Base-by-base conservation (phyloP, 305 asterid species). In the Andrographis paniculata region DNA sequence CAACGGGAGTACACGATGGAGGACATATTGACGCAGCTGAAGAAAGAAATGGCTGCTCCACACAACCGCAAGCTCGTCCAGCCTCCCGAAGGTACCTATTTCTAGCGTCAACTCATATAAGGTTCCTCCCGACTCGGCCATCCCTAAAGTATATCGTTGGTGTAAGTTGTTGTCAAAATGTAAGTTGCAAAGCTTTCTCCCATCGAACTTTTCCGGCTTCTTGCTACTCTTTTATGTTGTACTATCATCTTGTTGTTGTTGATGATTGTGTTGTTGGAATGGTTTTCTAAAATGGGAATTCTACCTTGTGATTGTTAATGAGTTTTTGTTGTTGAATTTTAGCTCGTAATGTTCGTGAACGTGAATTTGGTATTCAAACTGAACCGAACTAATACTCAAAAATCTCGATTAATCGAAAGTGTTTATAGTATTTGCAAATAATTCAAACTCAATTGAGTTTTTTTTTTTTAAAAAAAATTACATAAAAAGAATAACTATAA, bases 41-140 rank as follows among this genome's bases (percentile, higher is more conserved):
- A 73, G 74, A 73, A 73, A 57, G 80, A 73, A 51, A 73, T 73
- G 80, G 67, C 74, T 0, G 53, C 72, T 20, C 63, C 74, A 22
- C 80, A 70, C 40, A 73, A 73, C 71, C 80, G 80, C 14, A 73
- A 73, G 70, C 77, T 74, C 18, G 81, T 74, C 60, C 81, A 74
- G 58, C 77, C 77, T 27, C 77, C 81, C 0, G 81, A 74, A 67
- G 81, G 81, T 39, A 74, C 81, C 61, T 73, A 62, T 60, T 73
- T 73, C 71, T 73, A 62, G 64, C 33, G 31, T 56, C 33, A 56
- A 63, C 45, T 42, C 17, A 5, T 15, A 14, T 33, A 42, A 17
- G 44, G 36, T 48, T 48, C 58, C 16, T n/a, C 6, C 60, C 21
- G 64, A 44, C 33, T 27, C 10, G 33, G 33, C 33, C 10, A 6